Evolutionary conservation across 495 filamentous ascomycete species (phyloP).

Genomic region (Penicillium goetzii): DNA sequence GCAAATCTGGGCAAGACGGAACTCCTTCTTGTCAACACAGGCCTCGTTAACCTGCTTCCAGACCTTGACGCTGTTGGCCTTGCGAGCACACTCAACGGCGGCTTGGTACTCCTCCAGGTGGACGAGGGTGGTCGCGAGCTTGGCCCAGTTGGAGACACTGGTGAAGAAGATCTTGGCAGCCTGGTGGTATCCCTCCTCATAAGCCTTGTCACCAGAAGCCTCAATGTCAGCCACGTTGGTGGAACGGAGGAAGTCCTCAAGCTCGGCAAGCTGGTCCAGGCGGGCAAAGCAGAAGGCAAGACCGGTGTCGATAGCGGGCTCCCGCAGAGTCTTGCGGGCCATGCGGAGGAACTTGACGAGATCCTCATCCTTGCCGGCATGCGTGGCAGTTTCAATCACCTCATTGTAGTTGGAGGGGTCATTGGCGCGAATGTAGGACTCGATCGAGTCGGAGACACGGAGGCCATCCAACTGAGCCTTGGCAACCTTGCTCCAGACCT

Average conservation of each 20-base stretch:
- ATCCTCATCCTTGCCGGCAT: slow-evolving; percentile 97
- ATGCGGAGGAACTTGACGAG: slow-evolving; percentile 96
- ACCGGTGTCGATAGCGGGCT: slow-evolving; percentile 90
- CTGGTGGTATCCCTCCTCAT: slow-evolving; percentile 90
- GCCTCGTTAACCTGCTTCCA: slow-evolving; percentile 99
- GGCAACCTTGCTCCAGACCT: slow-evolving; percentile 99
- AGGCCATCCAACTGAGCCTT: slow-evolving; percentile 98
- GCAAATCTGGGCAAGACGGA: slow-evolving; percentile 98
- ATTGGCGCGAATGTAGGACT: slow-evolving; percentile 93
- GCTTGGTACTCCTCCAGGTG: slow-evolving; percentile 97
- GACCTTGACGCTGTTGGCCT: slow-evolving; percentile 99
- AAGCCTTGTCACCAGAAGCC: slow-evolving; percentile 96
- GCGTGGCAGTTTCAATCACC: slow-evolving; percentile 94
- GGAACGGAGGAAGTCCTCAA: slow-evolving; percentile 93
- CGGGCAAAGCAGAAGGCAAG: slow-evolving; percentile 93
- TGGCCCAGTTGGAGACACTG: slow-evolving; percentile 99
- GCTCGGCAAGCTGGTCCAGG: slow-evolving; percentile 85
- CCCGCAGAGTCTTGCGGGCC: slow-evolving; percentile 94
- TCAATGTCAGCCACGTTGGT: slow-evolving; percentile 96
- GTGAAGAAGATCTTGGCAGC: slow-evolving; percentile 99
- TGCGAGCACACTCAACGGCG: slow-evolving; percentile 96
- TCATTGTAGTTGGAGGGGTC: slow-evolving; percentile 93
- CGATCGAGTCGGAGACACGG: slow-evolving; percentile 88
- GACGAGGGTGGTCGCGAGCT: slow-evolving; percentile 94
- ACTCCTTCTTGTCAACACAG: slow-evolving; percentile 98